Percentiles rank a stretch among this genome's conserved stretches.
Evolutionary conservation across 257 asterid species (phyloP).

Genomic region (Solanum tarapatanum): DNA sequence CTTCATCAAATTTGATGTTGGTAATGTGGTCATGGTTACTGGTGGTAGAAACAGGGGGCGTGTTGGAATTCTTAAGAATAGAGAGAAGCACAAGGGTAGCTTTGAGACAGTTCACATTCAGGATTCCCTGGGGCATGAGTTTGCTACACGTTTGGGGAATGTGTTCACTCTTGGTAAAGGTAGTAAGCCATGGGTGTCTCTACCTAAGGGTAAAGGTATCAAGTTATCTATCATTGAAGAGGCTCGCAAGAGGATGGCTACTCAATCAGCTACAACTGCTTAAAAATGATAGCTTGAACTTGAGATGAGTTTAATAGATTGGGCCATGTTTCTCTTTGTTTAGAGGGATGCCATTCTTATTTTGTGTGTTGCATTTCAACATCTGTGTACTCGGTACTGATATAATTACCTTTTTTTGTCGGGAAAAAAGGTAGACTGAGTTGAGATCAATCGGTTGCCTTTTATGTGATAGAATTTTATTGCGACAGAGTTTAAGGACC

Average conservation of each 20-base stretch:
- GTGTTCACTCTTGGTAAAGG: conserved; percentile 27
- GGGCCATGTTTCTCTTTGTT: not conserved
- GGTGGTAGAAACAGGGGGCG: conserved; percentile 30
- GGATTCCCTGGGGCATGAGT: conserved; percentile 20
- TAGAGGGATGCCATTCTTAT: not conserved
- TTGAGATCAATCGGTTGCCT: not conserved
- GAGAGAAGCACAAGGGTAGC: conserved; percentile 27
- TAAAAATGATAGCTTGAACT: not conserved
- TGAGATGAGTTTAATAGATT: not conserved
- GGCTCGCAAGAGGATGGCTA: conserved; percentile 23
- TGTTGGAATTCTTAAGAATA: conserved; percentile 21
- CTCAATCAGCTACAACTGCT: conserved; percentile 17
- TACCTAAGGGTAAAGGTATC: conserved; percentile 30
- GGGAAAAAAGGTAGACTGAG: not conserved
- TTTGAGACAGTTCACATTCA: conserved; percentile 24
- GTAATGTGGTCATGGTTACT: conserved; percentile 31
- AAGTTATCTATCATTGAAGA: conserved; percentile 27
- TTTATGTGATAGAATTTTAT: not conserved
- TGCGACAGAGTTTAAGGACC: not conserved
- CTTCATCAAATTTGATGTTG: conserved; percentile 28
- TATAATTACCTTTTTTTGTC: not conserved
- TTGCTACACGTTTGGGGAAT: conserved; percentile 24
- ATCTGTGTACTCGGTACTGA: not conserved
- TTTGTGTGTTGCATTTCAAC: not conserved
- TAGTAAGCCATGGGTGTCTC: conserved; percentile 28